These are phyloP conservation scores for Maudiozyma humilis DNA, from an alignment of 1,139 yeast species.

Conservation along the genomic window DNA sequence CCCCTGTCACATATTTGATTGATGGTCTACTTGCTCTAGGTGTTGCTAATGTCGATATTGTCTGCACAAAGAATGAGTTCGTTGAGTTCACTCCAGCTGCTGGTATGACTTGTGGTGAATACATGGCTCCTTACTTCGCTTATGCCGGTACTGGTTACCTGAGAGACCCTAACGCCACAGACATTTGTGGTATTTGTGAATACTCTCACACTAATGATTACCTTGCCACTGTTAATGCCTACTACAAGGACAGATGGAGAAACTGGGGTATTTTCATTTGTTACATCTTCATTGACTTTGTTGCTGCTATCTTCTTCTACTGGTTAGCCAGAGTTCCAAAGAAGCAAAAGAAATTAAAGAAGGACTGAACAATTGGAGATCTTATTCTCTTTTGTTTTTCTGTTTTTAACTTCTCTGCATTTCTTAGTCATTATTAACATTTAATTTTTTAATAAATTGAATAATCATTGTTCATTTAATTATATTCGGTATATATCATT, in stretches of 20 bases:
- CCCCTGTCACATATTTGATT: slow-evolving; percentile 56
- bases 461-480: slow-evolving; percentile 1
- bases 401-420: not conserved
- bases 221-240: slow-evolving; percentile 38
- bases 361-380: not conserved
- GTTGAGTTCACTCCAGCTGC: slow-evolving; percentile 40
- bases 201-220: slow-evolving; percentile 44
- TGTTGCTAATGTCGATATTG: slow-evolving; percentile 43
- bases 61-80: slow-evolving; percentile 43
- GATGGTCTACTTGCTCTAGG: slow-evolving; percentile 46
- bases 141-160: slow-evolving; percentile 51
- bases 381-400: not conserved
- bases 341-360: slow-evolving; percentile 5
- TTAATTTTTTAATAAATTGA: slow-evolving; percentile 5
- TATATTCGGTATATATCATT: slow-evolving; percentile 2
- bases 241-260: slow-evolving; percentile 53
- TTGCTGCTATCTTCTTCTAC: slow-evolving; percentile 48
- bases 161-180: slow-evolving; percentile 36
- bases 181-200: slow-evolving; percentile 46
- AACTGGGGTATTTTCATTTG: slow-evolving; percentile 50
- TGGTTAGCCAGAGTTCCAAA: slow-evolving; percentile 76
- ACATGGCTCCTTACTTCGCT: slow-evolving; percentile 39
- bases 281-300: slow-evolving; percentile 41
- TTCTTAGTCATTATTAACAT: slow-evolving; percentile 1
- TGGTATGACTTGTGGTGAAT: slow-evolving; percentile 46